Conservation (phyloP, 169 alveolate species). For the Plasmodium berghei region DNA sequence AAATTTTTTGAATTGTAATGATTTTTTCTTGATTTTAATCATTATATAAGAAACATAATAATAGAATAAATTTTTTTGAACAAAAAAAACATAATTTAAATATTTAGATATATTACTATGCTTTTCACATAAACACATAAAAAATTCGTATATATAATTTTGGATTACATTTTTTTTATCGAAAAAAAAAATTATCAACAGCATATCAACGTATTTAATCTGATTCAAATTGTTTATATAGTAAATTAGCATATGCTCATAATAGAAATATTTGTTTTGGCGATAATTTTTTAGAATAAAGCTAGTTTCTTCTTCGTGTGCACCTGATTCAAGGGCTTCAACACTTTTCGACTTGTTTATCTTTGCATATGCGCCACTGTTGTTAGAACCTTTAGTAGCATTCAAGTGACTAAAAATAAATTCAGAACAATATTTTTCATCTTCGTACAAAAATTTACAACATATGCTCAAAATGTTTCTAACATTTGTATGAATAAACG, state of each 20-base stretch:
- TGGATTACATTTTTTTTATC: slow-evolving; percentile 23
- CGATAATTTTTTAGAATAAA: slow-evolving; percentile 4
- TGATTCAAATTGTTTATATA: slow-evolving; percentile 45
- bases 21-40: background rate
- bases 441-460: slow-evolving; percentile 39
- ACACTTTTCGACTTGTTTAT: background rate
- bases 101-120: slow-evolving; percentile 9
- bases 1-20: slow-evolving; percentile 9
- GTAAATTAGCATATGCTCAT: slow-evolving; percentile 20
- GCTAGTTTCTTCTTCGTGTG: slow-evolving; percentile 11
- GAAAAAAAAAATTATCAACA: slow-evolving; percentile 27
- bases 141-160: slow-evolving; percentile 38
- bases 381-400: background rate
- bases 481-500: slow-evolving; percentile 31
- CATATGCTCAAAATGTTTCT: slow-evolving; percentile 31
- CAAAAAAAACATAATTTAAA: background rate
- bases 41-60: slow-evolving; percentile 17
- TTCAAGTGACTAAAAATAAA: slow-evolving; percentile 9
- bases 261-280: slow-evolving; percentile 30
- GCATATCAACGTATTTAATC: slow-evolving; percentile 38
- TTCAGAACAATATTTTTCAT: slow-evolving; percentile 17
- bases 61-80: slow-evolving; percentile 1
- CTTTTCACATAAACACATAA: slow-evolving; percentile 37
- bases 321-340: background rate
- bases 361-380: background rate